Base-by-base conservation (phyloP, 2,329 filamentous ascomycete species). In the Periconia digitata region DNA sequence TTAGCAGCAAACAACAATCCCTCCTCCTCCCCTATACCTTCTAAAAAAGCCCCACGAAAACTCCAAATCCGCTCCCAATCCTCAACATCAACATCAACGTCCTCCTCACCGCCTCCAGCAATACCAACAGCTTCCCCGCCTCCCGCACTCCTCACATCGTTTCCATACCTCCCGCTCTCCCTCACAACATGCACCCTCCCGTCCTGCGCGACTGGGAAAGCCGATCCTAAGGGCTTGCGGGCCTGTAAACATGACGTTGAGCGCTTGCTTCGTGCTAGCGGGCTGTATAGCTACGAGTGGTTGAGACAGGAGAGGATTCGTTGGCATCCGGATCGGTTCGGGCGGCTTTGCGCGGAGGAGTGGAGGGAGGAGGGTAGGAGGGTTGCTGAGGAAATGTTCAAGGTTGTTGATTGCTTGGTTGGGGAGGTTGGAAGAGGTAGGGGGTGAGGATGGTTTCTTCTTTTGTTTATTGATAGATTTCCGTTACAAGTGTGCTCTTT, bases 261-360 rank as follows among this genome's bases (percentile, higher is more conserved):
- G 44, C 47, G 42, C 5, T 37, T 70, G 7, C 44, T 70, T 12
- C 49, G 64, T 3, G 67, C 63, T 5, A 67, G 63, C 10, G 68
- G 66, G 5, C 15, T 59, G 23, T 71, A 71, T 44, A 66, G 64
- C 38, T 64, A 64, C 42, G 68, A 70, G 45, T 71, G 66, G 64
- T 37, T 71, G 34, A 27, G 63, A 15, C 64, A 70, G 47, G 68
- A 71, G 50, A 36, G 68, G 8, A 43, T 71, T 20, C 44, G 64
- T 12, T 71, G 68, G 68, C 68, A 71, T 60, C 68, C 67, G 0
- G 68, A 71, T 54, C 59, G 66, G 6, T 71, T 71, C 50, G 67
- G 66, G 12, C 39, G 67, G 24, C 24, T 71, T 29, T 71, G 68
- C 21, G 62, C 60, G 15, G 66, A 63, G 39, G 43, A 49, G 6